Percentiles rank a stretch among this genome's conserved stretches.
phyloP scores from a whole-genome alignment of 2,329 filamentous ascomycete species.

The Neopestalotiopsis clavispora region DNA sequence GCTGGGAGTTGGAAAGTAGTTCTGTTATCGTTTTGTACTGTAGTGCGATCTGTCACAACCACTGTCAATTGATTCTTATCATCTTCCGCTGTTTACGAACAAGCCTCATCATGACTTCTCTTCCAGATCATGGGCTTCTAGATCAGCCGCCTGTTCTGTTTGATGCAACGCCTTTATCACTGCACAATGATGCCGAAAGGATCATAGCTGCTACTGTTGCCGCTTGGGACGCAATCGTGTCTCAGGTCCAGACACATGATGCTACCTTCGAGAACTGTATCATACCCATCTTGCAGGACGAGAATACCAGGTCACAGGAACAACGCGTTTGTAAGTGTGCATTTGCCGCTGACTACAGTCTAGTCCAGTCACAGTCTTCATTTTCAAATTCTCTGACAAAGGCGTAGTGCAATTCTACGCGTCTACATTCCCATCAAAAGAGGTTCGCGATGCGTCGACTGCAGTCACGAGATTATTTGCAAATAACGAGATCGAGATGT shows the following conservation, averaged over 20 bases:
- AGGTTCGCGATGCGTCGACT: background rate
- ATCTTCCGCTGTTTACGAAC: too few relatives aligned
- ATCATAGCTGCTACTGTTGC: background rate
- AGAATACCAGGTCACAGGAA: background rate
- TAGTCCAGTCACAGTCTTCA: background rate
- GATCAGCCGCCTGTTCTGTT: background rate
- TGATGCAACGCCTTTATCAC: background rate
- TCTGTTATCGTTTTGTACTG: too few relatives aligned
- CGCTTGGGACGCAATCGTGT: background rate
- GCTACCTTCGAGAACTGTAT: background rate
- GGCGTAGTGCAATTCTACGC: background rate
- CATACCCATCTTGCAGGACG: background rate
- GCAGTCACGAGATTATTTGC: background rate
- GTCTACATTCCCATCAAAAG: background rate
- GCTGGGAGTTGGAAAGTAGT: too few relatives aligned
- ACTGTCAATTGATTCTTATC: too few relatives aligned
- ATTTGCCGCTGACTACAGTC: background rate
- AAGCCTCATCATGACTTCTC: background rate
- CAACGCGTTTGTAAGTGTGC: background rate
- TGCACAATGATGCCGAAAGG: background rate
- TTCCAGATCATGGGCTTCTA: background rate
- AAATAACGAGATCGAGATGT: background rate
- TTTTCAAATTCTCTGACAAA: background rate
- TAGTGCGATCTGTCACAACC: too few relatives aligned
- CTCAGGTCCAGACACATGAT: background rate